Percentiles rank a stretch among this genome's conserved stretches.
Evolutionary conservation across 2,329 filamentous ascomycete species (phyloP).

Genomic region (Fusarium xyrophilum): DNA sequence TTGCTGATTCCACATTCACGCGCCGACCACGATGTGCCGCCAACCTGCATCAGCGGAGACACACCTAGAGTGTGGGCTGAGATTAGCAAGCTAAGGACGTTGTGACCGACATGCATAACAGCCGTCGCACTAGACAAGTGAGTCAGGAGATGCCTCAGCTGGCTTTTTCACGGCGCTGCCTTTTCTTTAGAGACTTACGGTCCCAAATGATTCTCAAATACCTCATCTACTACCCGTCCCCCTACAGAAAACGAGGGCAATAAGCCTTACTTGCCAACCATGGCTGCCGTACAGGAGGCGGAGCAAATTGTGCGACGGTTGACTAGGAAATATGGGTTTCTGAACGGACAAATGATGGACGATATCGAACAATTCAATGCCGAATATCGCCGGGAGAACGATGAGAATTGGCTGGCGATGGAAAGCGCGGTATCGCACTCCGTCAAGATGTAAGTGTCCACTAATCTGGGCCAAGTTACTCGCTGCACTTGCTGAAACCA

Average conservation of each 20-base stretch:
- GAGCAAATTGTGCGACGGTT: neutral
- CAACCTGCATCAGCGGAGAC: neutral
- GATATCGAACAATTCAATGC: neutral
- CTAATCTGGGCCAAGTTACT: neutral
- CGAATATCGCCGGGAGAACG: fast-evolving
- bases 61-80: neutral
- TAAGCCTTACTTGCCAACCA: neutral
- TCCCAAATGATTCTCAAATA: neutral
- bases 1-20: neutral
- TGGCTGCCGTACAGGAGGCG: neutral
- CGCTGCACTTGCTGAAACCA: fast-evolving
- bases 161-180: neutral
- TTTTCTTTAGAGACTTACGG: neutral
- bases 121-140: neutral
- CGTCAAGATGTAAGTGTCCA: neutral
- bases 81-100: neutral
- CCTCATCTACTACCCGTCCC: neutral
- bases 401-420: neutral
- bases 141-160: neutral
- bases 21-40: neutral
- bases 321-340: neutral
- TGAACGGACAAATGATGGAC: neutral
- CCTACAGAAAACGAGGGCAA: neutral
- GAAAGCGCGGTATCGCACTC: fast-evolving
- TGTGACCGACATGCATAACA: neutral